Percentiles rank a stretch among this genome's conserved stretches.
These are phyloP conservation scores for Solanum etuberosum DNA, from an alignment of 257 asterid species.

Conservation along the genomic window DNA sequence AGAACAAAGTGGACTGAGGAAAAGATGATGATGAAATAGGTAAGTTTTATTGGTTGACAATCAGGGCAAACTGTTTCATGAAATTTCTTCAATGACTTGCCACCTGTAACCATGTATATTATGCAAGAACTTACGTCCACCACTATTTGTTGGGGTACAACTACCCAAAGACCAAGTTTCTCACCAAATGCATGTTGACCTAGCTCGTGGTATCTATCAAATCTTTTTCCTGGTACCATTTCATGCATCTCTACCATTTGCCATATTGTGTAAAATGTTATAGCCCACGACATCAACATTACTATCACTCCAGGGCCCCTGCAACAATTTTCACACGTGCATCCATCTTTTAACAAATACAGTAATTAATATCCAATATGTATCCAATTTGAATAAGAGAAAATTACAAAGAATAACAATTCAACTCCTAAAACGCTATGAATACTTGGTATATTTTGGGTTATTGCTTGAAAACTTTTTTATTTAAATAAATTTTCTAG, in stretches of 20 bases:
- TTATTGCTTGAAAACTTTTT: too few species aligned
- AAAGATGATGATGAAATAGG: slow-evolving; percentile 42
- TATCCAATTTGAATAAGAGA: too few species aligned
- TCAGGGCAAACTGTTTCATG: slow-evolving; percentile 22
- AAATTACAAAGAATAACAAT: too few species aligned
- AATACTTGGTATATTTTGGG: too few species aligned
- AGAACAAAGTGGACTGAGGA: slow-evolving; percentile 37
- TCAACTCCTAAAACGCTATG: too few species aligned
- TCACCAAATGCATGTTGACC: slow-evolving; percentile 68
- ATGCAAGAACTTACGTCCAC: slow-evolving; percentile 56
- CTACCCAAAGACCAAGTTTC: slow-evolving; percentile 60
- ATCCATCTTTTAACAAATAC: too few species aligned
- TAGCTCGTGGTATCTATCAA: slow-evolving; percentile 67
- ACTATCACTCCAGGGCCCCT: slow-evolving; percentile 36
- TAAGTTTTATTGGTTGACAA: slow-evolving; percentile 24
- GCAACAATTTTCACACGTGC: too few species aligned
- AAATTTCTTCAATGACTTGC: slow-evolving; percentile 46
- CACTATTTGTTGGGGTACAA: slow-evolving; percentile 56
- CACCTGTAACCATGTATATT: slow-evolving; percentile 76
- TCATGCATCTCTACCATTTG: slow-evolving; percentile 93
- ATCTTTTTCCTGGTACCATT: slow-evolving; percentile 59
- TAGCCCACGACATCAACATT: slow-evolving; percentile 40
- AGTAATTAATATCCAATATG: too few species aligned
- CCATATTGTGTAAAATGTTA: slow-evolving; percentile 65
- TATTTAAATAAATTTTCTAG: too few species aligned